Base-by-base conservation (phyloP, 2,329 filamentous ascomycete genomes). In the Claviceps cyperi region DNA sequence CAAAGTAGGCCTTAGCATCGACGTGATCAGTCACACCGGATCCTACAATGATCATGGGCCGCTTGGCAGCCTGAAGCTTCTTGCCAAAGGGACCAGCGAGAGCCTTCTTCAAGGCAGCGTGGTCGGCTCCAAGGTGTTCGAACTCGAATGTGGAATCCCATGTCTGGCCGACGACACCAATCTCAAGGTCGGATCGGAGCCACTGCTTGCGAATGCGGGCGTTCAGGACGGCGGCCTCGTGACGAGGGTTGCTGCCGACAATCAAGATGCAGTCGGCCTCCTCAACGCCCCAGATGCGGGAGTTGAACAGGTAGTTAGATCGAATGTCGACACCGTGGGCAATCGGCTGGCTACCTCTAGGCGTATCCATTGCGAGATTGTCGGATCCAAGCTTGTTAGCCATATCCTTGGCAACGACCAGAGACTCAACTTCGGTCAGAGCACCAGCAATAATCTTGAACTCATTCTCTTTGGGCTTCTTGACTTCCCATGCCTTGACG, bases 151-250 rank as follows among this genome's bases (percentile, higher is more conserved):
- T 98, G 51, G 90, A 94, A 46, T 94, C 81, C 67, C 91, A 98
- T 39, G 82, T 71, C 72, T 96, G 86, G 56, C 92, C 92, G 58
- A 98, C 83, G 52, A 96, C 80, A 56, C 84, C 92, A 60, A 98
- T 81, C 66, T 97, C 85, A 22, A 98, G 80, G 59, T 97, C 90
- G 37, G 92, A 96, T 58, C 90, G 84, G 58, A 98, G 75, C 86
- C 91, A 98, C 68, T 96, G 90, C 76, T 98, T 98, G 62, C 92
- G 81, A 64, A 98, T 98, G 58, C 92, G 86, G 56, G 91, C 90
- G 63, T 98, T 98, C 43, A 98, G 78, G 46, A 92, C 88, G 51
- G 92, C 88, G 54, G 92, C 92, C 71, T 98, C 92, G 64, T 94
- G 88, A 58, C 92, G 82, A 40, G 92, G 86, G 74, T 98, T 98